phyloP scores from a whole-genome alignment of 352 stramenopile genomes.

The Blastocystis sp. region DNA sequence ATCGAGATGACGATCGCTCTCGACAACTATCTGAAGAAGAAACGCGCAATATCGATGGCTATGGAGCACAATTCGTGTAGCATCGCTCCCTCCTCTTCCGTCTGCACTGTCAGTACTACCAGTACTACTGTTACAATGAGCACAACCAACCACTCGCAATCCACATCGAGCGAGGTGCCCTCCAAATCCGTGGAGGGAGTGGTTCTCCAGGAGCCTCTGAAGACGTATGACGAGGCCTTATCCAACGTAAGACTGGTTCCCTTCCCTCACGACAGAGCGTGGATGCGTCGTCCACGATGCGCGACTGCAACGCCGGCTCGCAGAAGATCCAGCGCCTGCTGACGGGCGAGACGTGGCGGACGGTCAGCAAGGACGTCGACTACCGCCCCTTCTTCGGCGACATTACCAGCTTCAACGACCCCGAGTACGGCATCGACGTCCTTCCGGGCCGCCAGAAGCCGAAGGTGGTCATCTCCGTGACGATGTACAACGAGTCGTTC shows the following conservation, averaged over 20 bases:
- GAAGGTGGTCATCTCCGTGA: conserved; percentile 64
- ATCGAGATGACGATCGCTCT: conserved; percentile 40
- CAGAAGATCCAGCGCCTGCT: conserved; percentile 56
- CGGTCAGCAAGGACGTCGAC: conserved; percentile 62
- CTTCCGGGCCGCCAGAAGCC: conserved; percentile 59
- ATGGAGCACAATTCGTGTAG: conserved; percentile 54
- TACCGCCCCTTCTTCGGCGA: conserved; percentile 61
- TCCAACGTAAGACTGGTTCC: not conserved
- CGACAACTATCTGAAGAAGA: conserved; percentile 52
- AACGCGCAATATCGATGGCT: conserved; percentile 5
- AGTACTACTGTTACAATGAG: not conserved
- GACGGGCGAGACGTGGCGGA: conserved; percentile 17
- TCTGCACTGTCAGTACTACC: not conserved
- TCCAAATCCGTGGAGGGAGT: conserved; percentile 30
- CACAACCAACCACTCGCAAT: no score
- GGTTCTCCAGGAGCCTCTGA: conserved; percentile 30
- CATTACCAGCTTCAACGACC: conserved; percentile 67
- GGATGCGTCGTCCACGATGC: not conserved
- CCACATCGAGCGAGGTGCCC: no score
- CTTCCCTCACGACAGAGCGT: not conserved
- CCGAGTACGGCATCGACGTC: conserved; percentile 61
- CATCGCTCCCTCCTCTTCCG: not conserved
- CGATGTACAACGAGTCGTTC: conserved; percentile 68
- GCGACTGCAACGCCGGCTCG: not conserved
- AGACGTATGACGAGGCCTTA: conserved; percentile 51